Conservation (phyloP, 1,284 basidiomycete species). For the Mrakiaceae sp. region DNA sequence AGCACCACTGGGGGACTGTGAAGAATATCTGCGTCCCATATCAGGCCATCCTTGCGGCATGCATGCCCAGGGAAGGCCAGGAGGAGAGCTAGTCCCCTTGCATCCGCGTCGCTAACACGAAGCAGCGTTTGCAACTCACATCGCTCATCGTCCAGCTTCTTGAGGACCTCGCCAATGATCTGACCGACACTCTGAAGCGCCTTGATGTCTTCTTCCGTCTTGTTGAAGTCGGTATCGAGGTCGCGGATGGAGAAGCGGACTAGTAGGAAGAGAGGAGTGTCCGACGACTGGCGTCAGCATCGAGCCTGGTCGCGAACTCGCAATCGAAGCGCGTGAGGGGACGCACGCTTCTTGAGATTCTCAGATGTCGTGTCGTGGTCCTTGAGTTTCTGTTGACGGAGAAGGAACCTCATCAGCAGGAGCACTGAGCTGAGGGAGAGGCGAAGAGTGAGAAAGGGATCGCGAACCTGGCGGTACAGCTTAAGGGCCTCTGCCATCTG, state of each 20-base stretch:
- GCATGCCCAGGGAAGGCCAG: neutral
- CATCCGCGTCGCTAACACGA: too few relatives aligned
- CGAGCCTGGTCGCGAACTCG: neutral
- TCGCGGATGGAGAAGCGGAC: slow-evolving; percentile 62
- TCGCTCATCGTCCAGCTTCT: slow-evolving; percentile 94
- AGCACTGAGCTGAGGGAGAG: neutral
- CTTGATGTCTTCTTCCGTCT: slow-evolving; percentile 98
- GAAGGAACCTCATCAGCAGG: neutral
- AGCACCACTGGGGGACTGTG: too few relatives aligned
- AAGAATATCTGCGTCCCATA: too few relatives aligned
- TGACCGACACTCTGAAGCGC: slow-evolving; percentile 98
- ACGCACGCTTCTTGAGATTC: slow-evolving; percentile 18
- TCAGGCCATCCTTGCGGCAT: too few relatives aligned
- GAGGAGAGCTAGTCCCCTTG: too few relatives aligned
- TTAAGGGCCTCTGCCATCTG: slow-evolving; percentile 12
- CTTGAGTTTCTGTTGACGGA: slow-evolving; percentile 14
- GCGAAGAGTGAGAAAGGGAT: neutral
- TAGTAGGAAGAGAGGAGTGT: neutral
- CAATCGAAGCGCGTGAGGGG: neutral
- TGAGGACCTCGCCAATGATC: slow-evolving; percentile 98
- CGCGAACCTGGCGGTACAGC: slow-evolving; percentile 15
- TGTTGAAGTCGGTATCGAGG: slow-evolving; percentile 78
- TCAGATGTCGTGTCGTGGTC: slow-evolving; percentile 15
- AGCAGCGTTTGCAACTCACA: slow-evolving; percentile 48
- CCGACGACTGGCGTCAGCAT: neutral